Evolutionary conservation across 139 green algal species (phyloP), one percentile per base, ranked within the genome.

Genomic region (Pseudopediastrum boryanum): DNA sequence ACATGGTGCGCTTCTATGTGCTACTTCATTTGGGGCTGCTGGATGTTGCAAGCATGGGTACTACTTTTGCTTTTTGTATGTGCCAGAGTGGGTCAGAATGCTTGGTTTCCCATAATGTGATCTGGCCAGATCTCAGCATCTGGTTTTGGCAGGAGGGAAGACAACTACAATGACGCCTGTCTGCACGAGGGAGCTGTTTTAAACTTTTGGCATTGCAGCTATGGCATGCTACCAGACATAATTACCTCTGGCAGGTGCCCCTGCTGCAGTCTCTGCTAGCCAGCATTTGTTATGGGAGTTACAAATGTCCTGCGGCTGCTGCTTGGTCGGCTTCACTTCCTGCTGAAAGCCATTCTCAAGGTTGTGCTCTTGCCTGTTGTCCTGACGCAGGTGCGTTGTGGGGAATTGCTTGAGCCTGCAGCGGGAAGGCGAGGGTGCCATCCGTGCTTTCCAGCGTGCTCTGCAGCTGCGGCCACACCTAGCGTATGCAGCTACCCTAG

Each of bases 351-450:
- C 23, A 3, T 29, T 42, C 8, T 4, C 27, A 7, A 19, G 16
- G 63, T 23, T 43, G 31, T 8, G 16, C 36, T 43, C 21, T 42
- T 6, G n/a, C n/a, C n/a, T n/a, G n/a, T 65, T 41, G 29, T 21
- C 43, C 38, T 1, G 21, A 8, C 31, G 65, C 72, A 90, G 96
- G 96, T 97, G 91, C 48, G 91, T 96, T 43, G 80, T 95, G 79
- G 96, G 96, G 76, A 99, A 99, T 91, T 94, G 92, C 78, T 95
- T 97, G 85, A 94, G 86, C 59, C 84, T 97, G 48, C 93, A 98
- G 66, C 94, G 94, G 78, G 95, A 98, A 67, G 95, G 98, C 79
- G 94, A 96, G 54, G 85, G 88, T 0, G 94, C 95, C 19, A 79
- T 98, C n/a, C 69, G 84, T 48, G 92, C 94, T 74, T 98, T 98